Base-by-base conservation (phyloP, 2,329 filamentous ascomycete genomes). In the Dichotomopilus funicola region DNA sequence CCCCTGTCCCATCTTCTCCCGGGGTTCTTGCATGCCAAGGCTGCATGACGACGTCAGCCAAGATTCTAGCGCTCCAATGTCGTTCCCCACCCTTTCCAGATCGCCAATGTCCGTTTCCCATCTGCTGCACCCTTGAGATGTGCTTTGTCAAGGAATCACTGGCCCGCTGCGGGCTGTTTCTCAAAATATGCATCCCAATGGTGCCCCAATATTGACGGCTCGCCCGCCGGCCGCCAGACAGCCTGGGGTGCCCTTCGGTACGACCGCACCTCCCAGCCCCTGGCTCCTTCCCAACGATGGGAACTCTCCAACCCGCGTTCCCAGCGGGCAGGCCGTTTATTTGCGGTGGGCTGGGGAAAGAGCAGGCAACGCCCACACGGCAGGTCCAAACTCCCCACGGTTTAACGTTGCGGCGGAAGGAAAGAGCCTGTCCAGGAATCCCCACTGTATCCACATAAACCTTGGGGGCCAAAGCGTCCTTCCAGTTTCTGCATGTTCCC, bases 31-130 rank as follows among this genome's bases (percentile, higher is more conserved):
- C 51, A 46, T 51, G 57, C 45, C 54, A 42, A 54, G 54, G 31
- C 51, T 52, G 57, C 42, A 19, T 5, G 13, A n/a, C 48, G 59
- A 63, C 60, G 56, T 62, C 34, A 27, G 61, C 62, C 62, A 61
- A 63, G 62, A 3, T 41, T n/a, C 37, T 61, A 59, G 57, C 51
- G 58, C 50, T 49, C 48, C 44, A 36, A 41, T 54, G 51, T 42
- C 42, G 37, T 57, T 60, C 48, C 38, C 49, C 53, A 59, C 58
- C 51, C 12, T 56, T 54, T 38, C 48, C 37, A 56, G 53, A 55
- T 53, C 49, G 52, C 52, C 57, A 56, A 57, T 55, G 51, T 48
- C 27, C 48, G 48, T 55, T 49, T 54, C 49, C 54, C 49, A 53
- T 56, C 47, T 50, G 34, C 54, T 53, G 56, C 56, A 19, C 43